Evolutionary conservation across 2,329 filamentous ascomycete species (phyloP), one percentile per base, ranked within the genome.

Genomic region (Epicoccum nigrum): DNA sequence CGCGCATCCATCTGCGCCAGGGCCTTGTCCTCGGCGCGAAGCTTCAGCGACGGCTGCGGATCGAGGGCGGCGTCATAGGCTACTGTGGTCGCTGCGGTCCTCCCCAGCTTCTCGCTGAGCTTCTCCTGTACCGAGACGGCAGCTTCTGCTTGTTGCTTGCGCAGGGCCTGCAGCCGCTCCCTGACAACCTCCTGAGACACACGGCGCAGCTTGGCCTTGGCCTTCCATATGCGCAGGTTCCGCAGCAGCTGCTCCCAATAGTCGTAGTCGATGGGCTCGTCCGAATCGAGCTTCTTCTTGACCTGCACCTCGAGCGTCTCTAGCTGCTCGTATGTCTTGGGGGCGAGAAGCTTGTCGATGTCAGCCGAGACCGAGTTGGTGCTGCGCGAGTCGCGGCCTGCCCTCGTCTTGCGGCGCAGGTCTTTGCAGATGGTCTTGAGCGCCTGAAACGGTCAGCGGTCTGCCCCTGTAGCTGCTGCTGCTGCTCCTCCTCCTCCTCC

Each of bases 221-320:
- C 91, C 76, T 97, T 97, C 86, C 90, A 97, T 1, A 96, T 86
- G 6, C 89, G 80, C 56, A 99, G 78, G 68, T 87, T 95, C 60
- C 87, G 86, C 55, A 99, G 79, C 13, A 99, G 80, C 69, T 96
- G 90, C 69, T 96, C 91, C 94, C 94, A 99, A 72, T 97, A 99
- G 74, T 99, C 94, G 2, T 89, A 91, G 73, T 99, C 94, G 60
- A 99, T 93, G 8, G 90, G 87, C 68, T 97, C 92, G 68, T 96
- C 87, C 7, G 91, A 95, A 44, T 86, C 82, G 39, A 99, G 78
- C 77, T 99, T 99, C 13, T 81, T 79, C 69, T 86, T 86, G 72
- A 99, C 94, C 76, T 97, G 92, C 58, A 81, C 84, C 74, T 99
- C 93, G 40, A 99, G 79, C 15, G 83, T 83, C 68, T 92, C 88